These are phyloP conservation scores for Cajanus cajan DNA, from an alignment of 306 rosid genomes.

Conservation along the genomic window DNA sequence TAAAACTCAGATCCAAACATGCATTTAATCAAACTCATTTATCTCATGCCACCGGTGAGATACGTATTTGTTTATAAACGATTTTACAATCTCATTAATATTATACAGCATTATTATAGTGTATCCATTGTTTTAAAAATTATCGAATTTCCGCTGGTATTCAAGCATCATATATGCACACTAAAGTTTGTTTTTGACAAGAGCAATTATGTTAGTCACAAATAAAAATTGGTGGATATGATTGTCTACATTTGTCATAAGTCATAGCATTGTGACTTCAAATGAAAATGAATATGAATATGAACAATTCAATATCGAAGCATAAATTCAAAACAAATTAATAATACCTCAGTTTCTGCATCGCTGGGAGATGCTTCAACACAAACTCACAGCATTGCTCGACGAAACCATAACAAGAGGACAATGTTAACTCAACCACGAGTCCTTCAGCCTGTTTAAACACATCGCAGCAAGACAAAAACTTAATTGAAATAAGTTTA, in stretches of 20 bases:
- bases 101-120: not conserved
- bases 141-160: not conserved
- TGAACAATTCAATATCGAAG: not conserved
- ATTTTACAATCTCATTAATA: not conserved
- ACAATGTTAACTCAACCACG: conserved; percentile 60
- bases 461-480: conserved; percentile 30
- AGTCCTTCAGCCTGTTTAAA: conserved; percentile 89
- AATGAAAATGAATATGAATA: not conserved
- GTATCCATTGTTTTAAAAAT: not conserved
- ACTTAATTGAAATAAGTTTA: not conserved
- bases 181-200: not conserved
- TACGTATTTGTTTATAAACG: not conserved
- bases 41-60: not conserved
- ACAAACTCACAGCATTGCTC: conserved; percentile 77
- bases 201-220: not conserved
- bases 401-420: conserved; percentile 82
- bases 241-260: conserved; percentile 2
- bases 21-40: not conserved
- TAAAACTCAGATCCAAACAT: no score
- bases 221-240: not conserved
- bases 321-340: conserved; percentile 4
- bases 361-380: conserved; percentile 62
- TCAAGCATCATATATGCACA: not conserved
- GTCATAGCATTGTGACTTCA: not conserved
- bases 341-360: conserved; percentile 78